Base-by-base conservation (phyloP, 371 early-diverging fungal genomes). In the Mucor mucedo region DNA sequence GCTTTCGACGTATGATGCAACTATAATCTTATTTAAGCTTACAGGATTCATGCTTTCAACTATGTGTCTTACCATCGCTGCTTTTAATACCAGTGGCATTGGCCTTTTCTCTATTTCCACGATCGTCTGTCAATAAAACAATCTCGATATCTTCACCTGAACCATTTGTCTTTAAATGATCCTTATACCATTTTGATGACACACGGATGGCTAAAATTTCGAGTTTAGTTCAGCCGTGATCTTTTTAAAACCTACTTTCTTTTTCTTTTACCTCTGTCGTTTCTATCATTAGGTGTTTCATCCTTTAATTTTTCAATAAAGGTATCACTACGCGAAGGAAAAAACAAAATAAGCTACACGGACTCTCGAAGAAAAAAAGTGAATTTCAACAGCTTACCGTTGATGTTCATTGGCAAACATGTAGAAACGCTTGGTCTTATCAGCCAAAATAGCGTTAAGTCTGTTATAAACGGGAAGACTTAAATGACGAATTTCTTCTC, bases 391-490 rank as follows among this genome's bases (percentile, higher is more conserved):
- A 6, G 4, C 39, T 39, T 73, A 89, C 82, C 88, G 75, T 78
- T 93, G 92, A 65, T 95, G 94, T 66, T 98, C 98, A 77, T 98
- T 97, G 6, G 93, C 93, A 79, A 98, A 97, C 35, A 96, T 89
- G 65, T 87, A 93, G 70, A 95, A 93, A 9, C 85, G 84, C 50
- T 90, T 84, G 16, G 83, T 84, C 39, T 78, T 80, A 62, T 94
- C 90, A 16, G 78, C 75, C 11, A 92, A 76, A 40, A 97, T 77
- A 9, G 85, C 73, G 27, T 93, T 86, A 27, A 96, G 76, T n/a
- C 96, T 86, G 55, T 89, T 87, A 70, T 95, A 93, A 4, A 93
- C 83, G 1, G 92, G 82, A 38, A 87, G 59, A 61, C 90, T 93
- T 44, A 93, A 76, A 65, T 95, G 92, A 52, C 89, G 80, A 55